A percentile compares a stretch with the other conserved stretches of the same genome.
Conservation (phyloP, 257 asterid species). For the Lithospermum erythrorhizon region DNA sequence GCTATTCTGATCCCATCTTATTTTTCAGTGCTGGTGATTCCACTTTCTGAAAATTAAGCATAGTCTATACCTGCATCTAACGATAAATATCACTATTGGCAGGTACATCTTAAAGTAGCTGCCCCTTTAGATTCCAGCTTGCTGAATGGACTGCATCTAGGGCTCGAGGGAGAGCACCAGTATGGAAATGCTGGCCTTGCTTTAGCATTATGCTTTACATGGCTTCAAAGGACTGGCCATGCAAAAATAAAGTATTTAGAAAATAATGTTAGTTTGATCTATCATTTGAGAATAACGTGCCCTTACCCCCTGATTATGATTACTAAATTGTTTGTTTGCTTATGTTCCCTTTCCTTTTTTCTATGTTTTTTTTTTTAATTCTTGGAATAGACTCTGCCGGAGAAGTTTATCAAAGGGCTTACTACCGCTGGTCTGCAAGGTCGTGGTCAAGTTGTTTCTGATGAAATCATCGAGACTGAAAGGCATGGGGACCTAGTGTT, state of each 20-base stretch:
- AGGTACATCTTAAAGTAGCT: conserved; percentile 83
- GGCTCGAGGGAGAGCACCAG: conserved; percentile 96
- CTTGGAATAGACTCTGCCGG: conserved; percentile 59
- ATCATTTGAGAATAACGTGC: neutral
- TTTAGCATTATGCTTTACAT: conserved; percentile 77
- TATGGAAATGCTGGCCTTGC: conserved; percentile 93
- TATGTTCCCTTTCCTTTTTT: neutral
- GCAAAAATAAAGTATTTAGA: conserved; percentile 58
- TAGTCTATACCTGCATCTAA: conserved; percentile 7
- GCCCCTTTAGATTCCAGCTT: conserved; percentile 60
- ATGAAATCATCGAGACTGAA: conserved; percentile 52
- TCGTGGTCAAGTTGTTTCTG: conserved; percentile 83
- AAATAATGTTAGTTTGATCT: conserved; percentile 50
- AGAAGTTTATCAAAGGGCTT: conserved; percentile 76
- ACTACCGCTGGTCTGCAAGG: conserved; percentile 79
- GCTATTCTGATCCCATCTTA: neutral
- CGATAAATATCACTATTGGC: conserved; percentile 16
- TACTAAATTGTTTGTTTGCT: conserved; percentile 3
- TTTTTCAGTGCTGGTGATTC: neutral
- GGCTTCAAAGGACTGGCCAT: conserved; percentile 85
- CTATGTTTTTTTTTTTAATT: neutral
- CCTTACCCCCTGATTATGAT: neutral
- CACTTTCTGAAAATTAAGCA: neutral
- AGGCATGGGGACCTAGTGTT: conserved; percentile 64
- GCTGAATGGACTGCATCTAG: conserved; percentile 61